These are phyloP conservation scores for Turnera subulata DNA, from an alignment of 345 rosid genomes.

Conservation along the genomic window DNA sequence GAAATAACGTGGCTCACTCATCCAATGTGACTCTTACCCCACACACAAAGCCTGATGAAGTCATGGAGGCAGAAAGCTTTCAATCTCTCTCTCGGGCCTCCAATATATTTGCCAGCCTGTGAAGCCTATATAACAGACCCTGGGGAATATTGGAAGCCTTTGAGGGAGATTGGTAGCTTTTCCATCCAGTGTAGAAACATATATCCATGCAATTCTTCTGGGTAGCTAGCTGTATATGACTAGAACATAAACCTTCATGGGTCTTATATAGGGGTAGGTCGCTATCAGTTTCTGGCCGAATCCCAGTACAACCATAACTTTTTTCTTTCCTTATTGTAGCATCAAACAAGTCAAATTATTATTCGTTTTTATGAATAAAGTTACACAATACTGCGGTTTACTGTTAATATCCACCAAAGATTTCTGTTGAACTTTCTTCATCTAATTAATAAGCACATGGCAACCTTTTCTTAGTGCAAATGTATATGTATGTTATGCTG, in stretches of 20 bases:
- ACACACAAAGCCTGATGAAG: too few species aligned
- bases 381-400: too few species aligned
- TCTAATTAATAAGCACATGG: too few species aligned
- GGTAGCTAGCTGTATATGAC: background rate
- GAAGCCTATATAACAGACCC: background rate
- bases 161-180: constrained; percentile 7
- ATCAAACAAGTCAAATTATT: background rate
- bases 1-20: too few species aligned
- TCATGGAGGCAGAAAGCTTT: background rate
- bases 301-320: background rate
- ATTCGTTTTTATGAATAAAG: too few species aligned
- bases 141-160: constrained; percentile 1
- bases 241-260: background rate
- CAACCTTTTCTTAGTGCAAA: too few species aligned
- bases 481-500: too few species aligned
- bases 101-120: background rate
- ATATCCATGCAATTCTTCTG: background rate
- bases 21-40: too few species aligned
- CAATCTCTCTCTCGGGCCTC: background rate
- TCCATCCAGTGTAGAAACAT: background rate
- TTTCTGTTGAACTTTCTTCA: too few species aligned
- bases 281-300: background rate
- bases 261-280: background rate
- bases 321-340: background rate
- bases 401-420: too few species aligned